Percentiles rank a stretch among this genome's conserved stretches.
Evolutionary conservation across 2,329 filamentous ascomycete genomes (phyloP).

Genomic region (Cercospora sp.): DNA sequence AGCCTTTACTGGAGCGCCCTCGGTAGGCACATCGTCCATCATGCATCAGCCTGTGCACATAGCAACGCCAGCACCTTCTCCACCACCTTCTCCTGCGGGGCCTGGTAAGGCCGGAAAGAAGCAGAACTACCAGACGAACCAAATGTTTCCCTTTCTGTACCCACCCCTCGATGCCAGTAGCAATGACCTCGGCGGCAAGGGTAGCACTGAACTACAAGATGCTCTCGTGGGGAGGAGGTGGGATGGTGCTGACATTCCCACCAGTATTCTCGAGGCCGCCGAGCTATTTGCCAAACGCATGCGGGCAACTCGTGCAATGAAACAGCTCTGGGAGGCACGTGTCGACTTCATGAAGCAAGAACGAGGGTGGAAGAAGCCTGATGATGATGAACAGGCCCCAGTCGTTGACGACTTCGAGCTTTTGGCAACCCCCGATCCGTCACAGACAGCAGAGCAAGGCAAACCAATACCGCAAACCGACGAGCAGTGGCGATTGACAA

Average conservation of each 20-base stretch:
- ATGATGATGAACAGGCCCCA: constrained; percentile 35
- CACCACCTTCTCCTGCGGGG: constrained; percentile 84
- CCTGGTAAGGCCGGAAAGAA: constrained; percentile 91
- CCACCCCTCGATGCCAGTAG: constrained; percentile 86
- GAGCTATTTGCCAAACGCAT: constrained; percentile 87
- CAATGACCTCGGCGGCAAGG: constrained; percentile 88
- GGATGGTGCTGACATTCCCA: constrained; percentile 92
- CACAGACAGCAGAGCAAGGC: constrained; percentile 39
- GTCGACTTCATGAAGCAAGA: constrained; percentile 91
- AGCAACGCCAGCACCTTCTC: constrained; percentile 94
- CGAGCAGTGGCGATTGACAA: constrained; percentile 37
- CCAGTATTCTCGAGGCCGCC: constrained; percentile 92
- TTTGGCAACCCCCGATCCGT: constrained; percentile 27
- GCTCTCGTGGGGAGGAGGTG: constrained; percentile 77
- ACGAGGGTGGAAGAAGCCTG: constrained; percentile 73
- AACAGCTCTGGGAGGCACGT: constrained; percentile 91
- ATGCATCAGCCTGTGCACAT: constrained; percentile 96
- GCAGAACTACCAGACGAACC: constrained; percentile 98
- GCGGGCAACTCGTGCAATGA: constrained; percentile 85
- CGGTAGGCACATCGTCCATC: constrained; percentile 65
- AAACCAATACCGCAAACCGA: constrained; percentile 30
- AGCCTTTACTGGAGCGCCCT: constrained; percentile 50
- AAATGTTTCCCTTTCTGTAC: constrained; percentile 97
- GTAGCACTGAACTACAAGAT: constrained; percentile 76
- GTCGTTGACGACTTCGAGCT: constrained; percentile 40